Evolutionary conservation across 805 yeast genomes (phyloP).

Genomic region (Suhomyces sp.): DNA sequence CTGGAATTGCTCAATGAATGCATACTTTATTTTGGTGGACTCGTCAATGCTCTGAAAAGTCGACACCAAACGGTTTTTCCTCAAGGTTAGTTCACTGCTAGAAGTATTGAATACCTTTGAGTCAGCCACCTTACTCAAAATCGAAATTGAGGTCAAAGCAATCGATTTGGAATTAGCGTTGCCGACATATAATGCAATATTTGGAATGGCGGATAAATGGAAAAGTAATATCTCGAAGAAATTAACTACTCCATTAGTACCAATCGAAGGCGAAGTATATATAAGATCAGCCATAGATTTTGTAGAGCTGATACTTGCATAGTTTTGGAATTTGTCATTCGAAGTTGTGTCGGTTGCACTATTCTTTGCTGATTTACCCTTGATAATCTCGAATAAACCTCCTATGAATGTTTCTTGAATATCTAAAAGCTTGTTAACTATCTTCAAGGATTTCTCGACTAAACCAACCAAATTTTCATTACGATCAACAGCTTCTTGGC

Average conservation of each 20-base stretch:
- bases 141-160: constrained; percentile 50
- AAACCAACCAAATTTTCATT: constrained; percentile 34
- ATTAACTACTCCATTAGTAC: constrained; percentile 59
- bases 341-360: background rate
- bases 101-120: constrained; percentile 44
- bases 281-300: constrained; percentile 26
- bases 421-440: constrained; percentile 46
- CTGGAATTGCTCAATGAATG: constrained; percentile 64
- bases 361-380: constrained; percentile 17
- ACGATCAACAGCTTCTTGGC: constrained; percentile 55
- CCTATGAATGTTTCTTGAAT: constrained; percentile 61
- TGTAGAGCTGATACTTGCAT: constrained; percentile 17
- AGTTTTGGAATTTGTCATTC: constrained; percentile 25
- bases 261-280: constrained; percentile 42
- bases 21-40: constrained; percentile 65
- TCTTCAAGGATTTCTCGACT: constrained; percentile 40
- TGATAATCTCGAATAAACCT: constrained; percentile 50
- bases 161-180: constrained; percentile 43
- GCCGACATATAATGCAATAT: constrained; percentile 73
- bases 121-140: constrained; percentile 50
- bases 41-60: constrained; percentile 76
- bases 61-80: constrained; percentile 62
- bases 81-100: constrained; percentile 27
- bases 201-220: constrained; percentile 69
- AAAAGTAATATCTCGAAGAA: constrained; percentile 72